Percentiles rank a stretch among this genome's conserved stretches.
These are phyloP conservation scores for Nasturtium officinale DNA, from an alignment of 345 rosid species.

Conservation along the genomic window DNA sequence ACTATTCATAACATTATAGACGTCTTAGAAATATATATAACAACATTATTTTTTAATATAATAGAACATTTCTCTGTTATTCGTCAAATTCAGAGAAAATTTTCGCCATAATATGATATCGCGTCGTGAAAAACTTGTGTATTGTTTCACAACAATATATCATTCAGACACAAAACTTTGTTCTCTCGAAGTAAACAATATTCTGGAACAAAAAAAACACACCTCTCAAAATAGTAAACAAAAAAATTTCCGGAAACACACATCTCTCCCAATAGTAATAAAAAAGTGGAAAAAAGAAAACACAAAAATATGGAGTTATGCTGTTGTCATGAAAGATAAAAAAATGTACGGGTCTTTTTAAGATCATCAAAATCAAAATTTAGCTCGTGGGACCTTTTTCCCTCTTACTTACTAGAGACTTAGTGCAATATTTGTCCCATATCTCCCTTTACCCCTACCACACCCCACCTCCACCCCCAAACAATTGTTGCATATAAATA, in stretches of 20 bases:
- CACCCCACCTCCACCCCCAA: conserved; percentile 32
- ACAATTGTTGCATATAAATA: conserved; percentile 37
- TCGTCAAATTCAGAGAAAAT: neutral
- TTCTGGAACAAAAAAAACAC: neutral
- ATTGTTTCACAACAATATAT: neutral
- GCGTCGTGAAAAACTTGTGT: neutral
- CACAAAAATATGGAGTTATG: conserved; percentile 7
- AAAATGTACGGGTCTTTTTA: conserved; percentile 37
- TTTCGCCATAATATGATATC: neutral
- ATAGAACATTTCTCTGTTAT: neutral
- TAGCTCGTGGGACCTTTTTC: conserved; percentile 28
- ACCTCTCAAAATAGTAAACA: neutral
- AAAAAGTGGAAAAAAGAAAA: neutral
- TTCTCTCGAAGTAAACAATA: neutral
- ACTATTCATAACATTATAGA: neutral
- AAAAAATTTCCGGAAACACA: neutral
- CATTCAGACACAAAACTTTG: neutral
- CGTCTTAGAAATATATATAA: neutral
- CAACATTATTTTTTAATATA: neutral
- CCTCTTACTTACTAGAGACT: conserved; percentile 29
- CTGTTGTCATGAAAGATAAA: conserved; percentile 32
- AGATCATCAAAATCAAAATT: conserved; percentile 35
- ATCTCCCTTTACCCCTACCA: conserved; percentile 29
- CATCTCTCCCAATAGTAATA: neutral
- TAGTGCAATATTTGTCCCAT: conserved; percentile 39